These are phyloP conservation scores for Suhomyces kunorum DNA, from an alignment of 1,139 yeast genomes.

Conservation along the genomic window DNA sequence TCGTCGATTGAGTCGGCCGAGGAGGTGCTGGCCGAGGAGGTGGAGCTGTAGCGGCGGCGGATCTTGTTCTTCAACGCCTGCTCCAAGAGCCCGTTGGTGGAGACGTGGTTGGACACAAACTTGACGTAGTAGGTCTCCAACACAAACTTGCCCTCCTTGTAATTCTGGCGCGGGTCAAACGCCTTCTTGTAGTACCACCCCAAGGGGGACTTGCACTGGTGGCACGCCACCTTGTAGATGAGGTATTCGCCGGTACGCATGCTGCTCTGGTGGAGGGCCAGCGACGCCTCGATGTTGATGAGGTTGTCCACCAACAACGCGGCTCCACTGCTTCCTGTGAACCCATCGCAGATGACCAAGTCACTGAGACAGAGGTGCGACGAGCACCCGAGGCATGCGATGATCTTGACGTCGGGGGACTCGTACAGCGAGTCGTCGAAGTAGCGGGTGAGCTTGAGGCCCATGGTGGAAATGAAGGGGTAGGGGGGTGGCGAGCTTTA, in stretches of 20 bases:
- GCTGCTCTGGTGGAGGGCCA: constrained; percentile 34
- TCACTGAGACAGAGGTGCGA: constrained; percentile 52
- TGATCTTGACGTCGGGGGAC: constrained; percentile 40
- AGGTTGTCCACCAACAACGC: constrained; percentile 54
- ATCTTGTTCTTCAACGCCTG: constrained; percentile 32
- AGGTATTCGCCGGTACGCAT: constrained; percentile 76
- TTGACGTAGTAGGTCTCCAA: constrained; percentile 51
- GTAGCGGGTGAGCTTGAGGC: constrained; percentile 41
- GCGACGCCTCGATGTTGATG: constrained; percentile 42
- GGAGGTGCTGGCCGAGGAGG: constrained; percentile 15
- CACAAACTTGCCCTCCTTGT: constrained; percentile 79
- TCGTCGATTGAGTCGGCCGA: constrained; percentile 15
- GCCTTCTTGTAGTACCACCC: constrained; percentile 83
- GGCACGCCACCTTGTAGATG: constrained; percentile 65
- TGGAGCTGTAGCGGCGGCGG: constrained; percentile 24
- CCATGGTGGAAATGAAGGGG: constrained; percentile 25
- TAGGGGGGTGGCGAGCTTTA: neutral
- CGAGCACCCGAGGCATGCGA: constrained; percentile 54
- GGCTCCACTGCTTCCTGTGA: constrained; percentile 53
- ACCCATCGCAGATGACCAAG: constrained; percentile 51
- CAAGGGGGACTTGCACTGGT: constrained; percentile 58
- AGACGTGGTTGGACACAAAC: constrained; percentile 19
- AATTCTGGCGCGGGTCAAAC: constrained; percentile 53
- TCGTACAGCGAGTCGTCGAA: constrained; percentile 39
- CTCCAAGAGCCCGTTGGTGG: constrained; percentile 26